Evolutionary conservation across 2,329 filamentous ascomycete species (phyloP), one percentile per base, ranked within the genome.

Genomic region (Xylaria sp.): DNA sequence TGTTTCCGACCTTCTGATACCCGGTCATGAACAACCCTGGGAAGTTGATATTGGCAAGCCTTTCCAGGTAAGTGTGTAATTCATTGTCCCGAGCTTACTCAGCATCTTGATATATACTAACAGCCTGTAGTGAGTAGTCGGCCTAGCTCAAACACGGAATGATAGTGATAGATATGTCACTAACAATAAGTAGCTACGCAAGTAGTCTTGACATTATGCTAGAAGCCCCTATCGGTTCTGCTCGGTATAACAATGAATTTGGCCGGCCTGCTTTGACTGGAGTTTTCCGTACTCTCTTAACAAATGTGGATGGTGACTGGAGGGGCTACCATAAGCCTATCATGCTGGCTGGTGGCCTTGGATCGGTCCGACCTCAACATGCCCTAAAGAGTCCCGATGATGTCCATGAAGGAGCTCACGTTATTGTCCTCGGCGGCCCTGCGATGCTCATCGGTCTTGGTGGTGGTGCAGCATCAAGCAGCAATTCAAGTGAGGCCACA

Each of bases 401-500:
- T 70, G 96, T 99, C 21, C 90, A 91, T 61, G 88, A 94, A 60
- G 95, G 94, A n/a, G 94, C 94, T 21, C 93, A 95, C 78, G 88
- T 79, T 54, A 91, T 99, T 73, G 95, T 98, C 25, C 90, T 99
- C 21, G 96, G 96, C 76, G 96, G 96, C 0, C 96, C 96, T 44
- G 95, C 95, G 12, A 99, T 99, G 96, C 86, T 99, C 42, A 98
- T 99, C 77, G 96, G 96, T 47, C 90, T 99, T 62, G 96, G 96
- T 74, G 96, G 96, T 69, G 96, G 96, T 77, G 96, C 96, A 61
- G 96, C 96, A 9, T 98, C 95, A 1, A 97, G 93, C 82, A 92
- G 94, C 69, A 90, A 93, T 44, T 96, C 93, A 21, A 93, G 92
- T 57, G 93, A 98, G 82, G 92, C 91, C 37, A 96, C 92, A 55